These are phyloP conservation scores for Penicillium atrosanguineum DNA, from an alignment of 495 filamentous ascomycete species.

Conservation along the genomic window DNA sequence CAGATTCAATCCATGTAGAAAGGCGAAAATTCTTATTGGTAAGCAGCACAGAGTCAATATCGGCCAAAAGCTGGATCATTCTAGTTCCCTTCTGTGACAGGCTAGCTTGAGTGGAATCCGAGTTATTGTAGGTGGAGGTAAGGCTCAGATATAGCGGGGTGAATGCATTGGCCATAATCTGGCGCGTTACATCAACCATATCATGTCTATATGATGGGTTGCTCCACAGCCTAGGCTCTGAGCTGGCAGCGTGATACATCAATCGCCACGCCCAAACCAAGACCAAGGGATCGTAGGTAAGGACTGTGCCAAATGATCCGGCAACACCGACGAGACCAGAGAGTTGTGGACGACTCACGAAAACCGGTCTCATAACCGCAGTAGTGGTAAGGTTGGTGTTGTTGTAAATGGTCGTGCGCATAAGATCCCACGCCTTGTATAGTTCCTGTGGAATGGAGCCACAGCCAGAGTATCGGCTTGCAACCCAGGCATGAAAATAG, in stretches of 20 bases:
- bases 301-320: constrained; percentile 39
- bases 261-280: constrained; percentile 42
- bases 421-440: constrained; percentile 47
- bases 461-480: constrained; percentile 39
- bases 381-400: constrained; percentile 45
- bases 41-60: constrained; percentile 43
- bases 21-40: constrained; percentile 47
- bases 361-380: constrained; percentile 47
- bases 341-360: constrained; percentile 43
- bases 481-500: constrained; percentile 51
- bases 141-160: constrained; percentile 37
- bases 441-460: constrained; percentile 31
- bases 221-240: constrained; percentile 38
- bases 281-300: constrained; percentile 42
- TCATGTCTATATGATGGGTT: constrained; percentile 49
- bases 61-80: constrained; percentile 31
- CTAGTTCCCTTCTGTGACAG: constrained; percentile 26
- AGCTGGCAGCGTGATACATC: constrained; percentile 35
- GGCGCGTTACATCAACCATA: constrained; percentile 50
- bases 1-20: constrained; percentile 40
- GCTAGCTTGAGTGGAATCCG: constrained; percentile 8
- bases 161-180: constrained; percentile 50
- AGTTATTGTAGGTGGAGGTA: constrained; percentile 32
- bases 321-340: constrained; percentile 35
- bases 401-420: constrained; percentile 49